phyloP scores from a whole-genome alignment of 192 early-diverging fungal species.

The Rhizoclosmatium sp. region DNA sequence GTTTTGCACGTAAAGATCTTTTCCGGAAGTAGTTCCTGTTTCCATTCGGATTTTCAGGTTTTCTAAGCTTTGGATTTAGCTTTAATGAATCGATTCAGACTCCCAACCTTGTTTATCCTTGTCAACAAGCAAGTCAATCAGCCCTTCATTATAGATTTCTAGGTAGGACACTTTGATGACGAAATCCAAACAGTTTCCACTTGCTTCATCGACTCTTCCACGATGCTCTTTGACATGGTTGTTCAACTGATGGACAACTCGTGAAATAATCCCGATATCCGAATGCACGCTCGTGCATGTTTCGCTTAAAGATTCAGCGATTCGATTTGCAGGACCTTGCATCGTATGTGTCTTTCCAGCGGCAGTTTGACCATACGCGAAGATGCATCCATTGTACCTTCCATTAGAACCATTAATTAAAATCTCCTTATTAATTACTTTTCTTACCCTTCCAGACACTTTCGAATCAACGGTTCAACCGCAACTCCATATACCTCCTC shows the following conservation, averaged over 20 bases:
- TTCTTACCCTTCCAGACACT: constrained; percentile 46
- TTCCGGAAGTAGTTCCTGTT: constrained; percentile 44
- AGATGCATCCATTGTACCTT: constrained; percentile 52
- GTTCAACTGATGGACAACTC: constrained; percentile 39
- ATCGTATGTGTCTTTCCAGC: constrained; percentile 60
- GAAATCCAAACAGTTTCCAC: constrained; percentile 49
- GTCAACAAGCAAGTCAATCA: constrained; percentile 48
- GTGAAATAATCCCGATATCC: constrained; percentile 36
- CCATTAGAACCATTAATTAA: neutral
- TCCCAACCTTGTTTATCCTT: constrained; percentile 41
- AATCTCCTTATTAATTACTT: neutral
- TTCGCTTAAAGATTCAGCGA: constrained; percentile 29
- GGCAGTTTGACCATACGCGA: constrained; percentile 58
- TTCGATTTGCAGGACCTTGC: constrained; percentile 39
- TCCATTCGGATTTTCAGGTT: constrained; percentile 53
- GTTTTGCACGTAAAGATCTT: constrained; percentile 53
- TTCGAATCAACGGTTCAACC: constrained; percentile 49
- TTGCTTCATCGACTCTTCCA: constrained; percentile 23
- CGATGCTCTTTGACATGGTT: constrained; percentile 30
- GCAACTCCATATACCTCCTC: constrained; percentile 40
- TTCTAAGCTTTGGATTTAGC: constrained; percentile 16
- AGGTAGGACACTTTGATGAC: constrained; percentile 48
- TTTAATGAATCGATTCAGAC: neutral
- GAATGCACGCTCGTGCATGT: constrained; percentile 35
- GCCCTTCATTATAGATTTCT: constrained; percentile 56